Percentiles rank a stretch among this genome's conserved stretches.
These are phyloP conservation scores for Erucastrum elatum DNA, from an alignment of 345 rosid species.

Conservation along the genomic window DNA sequence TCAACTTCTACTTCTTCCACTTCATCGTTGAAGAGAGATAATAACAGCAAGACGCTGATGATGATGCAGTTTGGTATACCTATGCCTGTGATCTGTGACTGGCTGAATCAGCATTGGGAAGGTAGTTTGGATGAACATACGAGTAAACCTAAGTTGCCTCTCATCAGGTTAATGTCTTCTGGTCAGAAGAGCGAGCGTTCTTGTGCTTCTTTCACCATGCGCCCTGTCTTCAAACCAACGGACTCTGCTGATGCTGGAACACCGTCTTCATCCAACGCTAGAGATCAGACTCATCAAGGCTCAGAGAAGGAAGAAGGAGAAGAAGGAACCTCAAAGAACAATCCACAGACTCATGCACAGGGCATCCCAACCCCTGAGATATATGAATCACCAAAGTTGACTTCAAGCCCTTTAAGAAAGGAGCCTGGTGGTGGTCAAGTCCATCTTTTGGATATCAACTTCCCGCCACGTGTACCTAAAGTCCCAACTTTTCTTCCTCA, in stretches of 20 bases:
- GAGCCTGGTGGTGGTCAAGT: conserved; percentile 47
- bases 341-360: conserved; percentile 59
- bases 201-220: conserved; percentile 80
- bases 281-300: conserved; percentile 47
- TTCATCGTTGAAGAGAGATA: conserved; percentile 50
- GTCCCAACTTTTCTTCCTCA: conserved; percentile 34
- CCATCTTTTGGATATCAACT: conserved; percentile 89
- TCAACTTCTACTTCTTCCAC: conserved; percentile 71
- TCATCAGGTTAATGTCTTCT: conserved; percentile 83
- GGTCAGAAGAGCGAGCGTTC: conserved; percentile 91
- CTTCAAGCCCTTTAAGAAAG: conserved; percentile 67
- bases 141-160: conserved; percentile 81
- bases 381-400: conserved; percentile 72
- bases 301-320: conserved; percentile 51
- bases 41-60: conserved; percentile 54
- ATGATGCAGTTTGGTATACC: conserved; percentile 96
- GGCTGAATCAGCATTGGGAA: conserved; percentile 99
- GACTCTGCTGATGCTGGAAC: conserved; percentile 50
- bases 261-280: conserved; percentile 38
- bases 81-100: conserved; percentile 82
- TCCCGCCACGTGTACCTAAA: conserved; percentile 62
- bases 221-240: conserved; percentile 71
- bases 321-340: conserved; percentile 48
- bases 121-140: conserved; percentile 85
- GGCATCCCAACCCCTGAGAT: conserved; percentile 93